Conservation (phyloP, 805 yeast genomes). For the Cyberlindnera veronae region DNA sequence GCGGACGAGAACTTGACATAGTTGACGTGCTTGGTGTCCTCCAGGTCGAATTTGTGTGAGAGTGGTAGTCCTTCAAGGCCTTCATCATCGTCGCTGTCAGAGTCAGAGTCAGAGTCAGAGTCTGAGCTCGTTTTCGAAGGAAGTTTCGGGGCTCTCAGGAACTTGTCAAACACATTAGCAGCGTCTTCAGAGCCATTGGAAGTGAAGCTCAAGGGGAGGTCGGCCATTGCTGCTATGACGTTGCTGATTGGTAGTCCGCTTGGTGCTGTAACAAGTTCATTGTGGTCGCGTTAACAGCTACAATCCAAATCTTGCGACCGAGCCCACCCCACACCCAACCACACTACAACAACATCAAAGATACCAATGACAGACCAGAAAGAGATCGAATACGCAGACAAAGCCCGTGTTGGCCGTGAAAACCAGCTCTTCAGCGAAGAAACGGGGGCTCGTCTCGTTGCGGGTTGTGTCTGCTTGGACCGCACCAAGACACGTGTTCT, state of each 20-base stretch:
- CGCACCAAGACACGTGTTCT: constrained; percentile 57
- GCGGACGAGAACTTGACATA: constrained; percentile 24
- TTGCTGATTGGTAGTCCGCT: no score
- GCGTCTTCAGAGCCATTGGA: background rate
- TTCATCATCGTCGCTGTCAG: constrained; percentile 20
- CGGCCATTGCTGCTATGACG: no score
- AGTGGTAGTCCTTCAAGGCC: constrained; percentile 33
- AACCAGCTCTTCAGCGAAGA: constrained; percentile 44
- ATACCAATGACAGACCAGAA: no score
- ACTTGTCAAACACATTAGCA: background rate
- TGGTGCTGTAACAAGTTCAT: no score
- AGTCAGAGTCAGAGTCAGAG: constrained; percentile 4
- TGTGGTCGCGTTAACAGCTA: no score
- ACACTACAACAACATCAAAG: background rate
- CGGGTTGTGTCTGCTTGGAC: constrained; percentile 83
- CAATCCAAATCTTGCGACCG: no score
- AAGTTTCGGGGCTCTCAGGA: background rate
- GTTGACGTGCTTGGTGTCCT: constrained; percentile 23
- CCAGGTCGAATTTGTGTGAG: constrained; percentile 30
- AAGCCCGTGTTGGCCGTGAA: constrained; percentile 19
- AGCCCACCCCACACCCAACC: no score
- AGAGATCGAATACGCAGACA: constrained; percentile 9
- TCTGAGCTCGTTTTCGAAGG: background rate
- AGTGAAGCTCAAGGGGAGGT: background rate
- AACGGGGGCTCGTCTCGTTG: constrained; percentile 83